Percentiles rank a stretch among this genome's conserved stretches.
Evolutionary conservation across 176 grass and related monocot species (phyloP).

Genomic region (Oryza rufipogon): DNA sequence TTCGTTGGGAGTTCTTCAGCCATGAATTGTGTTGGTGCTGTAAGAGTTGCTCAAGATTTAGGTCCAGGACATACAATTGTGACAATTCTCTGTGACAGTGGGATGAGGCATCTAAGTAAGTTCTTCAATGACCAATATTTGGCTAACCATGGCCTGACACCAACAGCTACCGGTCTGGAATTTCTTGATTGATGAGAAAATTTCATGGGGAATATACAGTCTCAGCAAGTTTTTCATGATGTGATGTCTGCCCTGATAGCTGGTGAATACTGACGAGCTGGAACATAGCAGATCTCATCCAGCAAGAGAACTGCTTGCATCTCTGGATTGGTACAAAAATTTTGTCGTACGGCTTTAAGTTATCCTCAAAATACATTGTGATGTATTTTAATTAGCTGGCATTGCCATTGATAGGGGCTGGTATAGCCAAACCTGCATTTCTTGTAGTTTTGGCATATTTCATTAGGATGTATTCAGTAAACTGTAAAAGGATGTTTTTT

Average conservation of each 20-base stretch:
- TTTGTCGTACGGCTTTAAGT: background rate
- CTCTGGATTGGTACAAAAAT: background rate
- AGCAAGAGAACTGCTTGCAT: background rate
- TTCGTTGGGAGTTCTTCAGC: constrained; percentile 93
- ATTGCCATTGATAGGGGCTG: background rate
- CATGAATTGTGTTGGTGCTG: constrained; percentile 95
- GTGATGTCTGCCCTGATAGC: background rate
- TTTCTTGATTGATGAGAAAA: constrained; percentile 55
- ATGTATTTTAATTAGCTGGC: background rate
- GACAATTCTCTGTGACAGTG: constrained; percentile 88
- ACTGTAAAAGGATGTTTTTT: constrained; percentile 15
- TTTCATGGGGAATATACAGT: constrained; percentile 5
- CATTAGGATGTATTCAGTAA: constrained; percentile 19
- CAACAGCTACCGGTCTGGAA: constrained; percentile 63
- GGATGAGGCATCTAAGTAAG: constrained; percentile 95
- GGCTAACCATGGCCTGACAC: constrained; percentile 70
- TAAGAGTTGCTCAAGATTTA: constrained; percentile 73
- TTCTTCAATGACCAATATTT: constrained; percentile 93
- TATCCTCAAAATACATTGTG: constrained; percentile 6
- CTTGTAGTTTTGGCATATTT: constrained; percentile 9
- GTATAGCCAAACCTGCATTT: background rate
- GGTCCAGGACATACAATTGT: constrained; percentile 96
- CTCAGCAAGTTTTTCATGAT: background rate
- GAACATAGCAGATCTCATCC: constrained; percentile 13
- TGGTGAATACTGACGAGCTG: background rate